phyloP scores from a whole-genome alignment of 2,329 filamentous ascomycete species.

The Simplicillium aogashimaense region DNA sequence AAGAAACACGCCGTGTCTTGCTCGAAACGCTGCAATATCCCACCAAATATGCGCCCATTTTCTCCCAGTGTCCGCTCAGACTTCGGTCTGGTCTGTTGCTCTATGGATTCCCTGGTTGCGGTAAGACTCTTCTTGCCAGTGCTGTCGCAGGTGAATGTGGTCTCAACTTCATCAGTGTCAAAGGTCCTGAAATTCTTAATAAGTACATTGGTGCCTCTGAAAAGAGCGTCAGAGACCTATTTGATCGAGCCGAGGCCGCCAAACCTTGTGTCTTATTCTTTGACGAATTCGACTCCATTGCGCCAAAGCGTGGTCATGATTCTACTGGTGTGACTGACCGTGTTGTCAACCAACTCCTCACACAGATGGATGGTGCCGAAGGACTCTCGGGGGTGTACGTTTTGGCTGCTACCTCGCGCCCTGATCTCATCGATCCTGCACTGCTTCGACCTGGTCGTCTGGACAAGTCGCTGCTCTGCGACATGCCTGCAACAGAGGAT shows the following conservation, averaged over 20 bases:
- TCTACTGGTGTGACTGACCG: constrained; percentile 97
- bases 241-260: constrained; percentile 84
- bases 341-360: constrained; percentile 95
- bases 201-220: constrained; percentile 98
- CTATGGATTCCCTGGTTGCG: constrained; percentile 92
- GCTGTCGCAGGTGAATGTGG: constrained; percentile 97
- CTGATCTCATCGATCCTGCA: constrained; percentile 92
- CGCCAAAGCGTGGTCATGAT: constrained; percentile 93
- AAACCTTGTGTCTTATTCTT: constrained; percentile 95
- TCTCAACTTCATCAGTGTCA: constrained; percentile 96
- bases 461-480: constrained; percentile 88
- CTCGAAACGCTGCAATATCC: constrained; percentile 94
- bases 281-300: constrained; percentile 97
- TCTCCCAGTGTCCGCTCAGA: constrained; percentile 90
- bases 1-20: constrained; percentile 78
- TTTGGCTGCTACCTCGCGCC: constrained; percentile 83
- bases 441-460: constrained; percentile 82
- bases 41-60: constrained; percentile 95
- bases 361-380: constrained; percentile 98
- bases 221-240: constrained; percentile 90
- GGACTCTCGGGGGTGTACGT: constrained; percentile 93
- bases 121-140: constrained; percentile 90
- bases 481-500: constrained; percentile 72
- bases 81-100: constrained; percentile 85
- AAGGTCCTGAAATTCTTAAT: constrained; percentile 95